Evolutionary conservation across 1,139 yeast genomes (phyloP), one percentile per base, ranked within the genome.

Genomic region (Meyerozyma carpophila): DNA sequence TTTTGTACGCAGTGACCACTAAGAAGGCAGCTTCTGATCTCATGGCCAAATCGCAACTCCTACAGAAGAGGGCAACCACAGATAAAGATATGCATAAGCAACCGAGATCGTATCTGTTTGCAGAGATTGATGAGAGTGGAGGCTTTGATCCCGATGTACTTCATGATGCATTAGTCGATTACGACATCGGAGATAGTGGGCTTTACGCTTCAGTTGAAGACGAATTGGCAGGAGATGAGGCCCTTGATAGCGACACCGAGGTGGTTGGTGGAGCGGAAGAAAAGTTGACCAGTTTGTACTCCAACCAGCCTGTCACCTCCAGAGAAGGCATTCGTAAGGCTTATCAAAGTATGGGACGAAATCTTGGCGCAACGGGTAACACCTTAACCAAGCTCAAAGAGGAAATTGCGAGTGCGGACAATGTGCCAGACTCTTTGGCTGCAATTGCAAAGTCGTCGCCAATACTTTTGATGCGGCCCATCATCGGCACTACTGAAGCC

Each of bases 401-500:
- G 7, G 84, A 82, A 38, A 75, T 85, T 10, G 73, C 79, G 32
- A 82, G 77, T 9, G 75, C 81, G 37, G 84, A 80, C 1, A 80
- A 78, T 44, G 78, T 88, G 2, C 84, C 79, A 48, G 85, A 81
- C 5, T 87, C 90, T 1, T 75, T 85, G 1, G 67, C 70, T 20
- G 81, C 87, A 0, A 71, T 89, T n/a, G 81, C 86, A 26, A 79
- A 77, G 51, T 88, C 85, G 1, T 81, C 95, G 1, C 97, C 97
- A 0, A 78, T 88, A 20, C 82, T 90, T 8, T 63, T 91, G 14
- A 75, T 91, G 2, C 65, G 97, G 40, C 97, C 98, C 1, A 75
- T 89, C 55, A 90, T 91, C 51, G 98, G 97, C 1, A 90, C 96
- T 0, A 87, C 97, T 0, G 97, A 90, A 58, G 95, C 95, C 0